These are phyloP conservation scores for Carex arenaria DNA, from an alignment of 202 grass and related monocot genomes.

Conservation along the genomic window DNA sequence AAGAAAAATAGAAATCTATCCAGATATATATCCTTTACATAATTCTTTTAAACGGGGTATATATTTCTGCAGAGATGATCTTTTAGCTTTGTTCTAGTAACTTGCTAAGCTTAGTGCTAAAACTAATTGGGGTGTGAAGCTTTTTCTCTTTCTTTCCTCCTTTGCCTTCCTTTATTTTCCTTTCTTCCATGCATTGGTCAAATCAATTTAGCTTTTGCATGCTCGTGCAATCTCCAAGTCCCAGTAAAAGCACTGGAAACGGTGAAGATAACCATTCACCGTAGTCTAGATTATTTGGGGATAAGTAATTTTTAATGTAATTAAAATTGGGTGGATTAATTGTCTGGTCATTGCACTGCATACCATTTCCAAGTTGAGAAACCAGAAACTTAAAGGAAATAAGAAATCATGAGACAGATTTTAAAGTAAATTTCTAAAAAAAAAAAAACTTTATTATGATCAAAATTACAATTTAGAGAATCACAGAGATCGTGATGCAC, in stretches of 20 bases:
- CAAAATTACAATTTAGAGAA: conserved; percentile 22
- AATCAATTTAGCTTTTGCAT: conserved; percentile 27
- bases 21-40: not conserved
- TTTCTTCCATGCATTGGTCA: conserved; percentile 23
- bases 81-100: not conserved
- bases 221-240: conserved; percentile 23
- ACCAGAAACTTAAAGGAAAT: not conserved
- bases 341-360: not conserved
- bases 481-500: conserved; percentile 19
- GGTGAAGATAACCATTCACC: not conserved
- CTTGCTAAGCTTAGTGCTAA: not conserved
- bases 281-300: not conserved
- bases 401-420: not conserved
- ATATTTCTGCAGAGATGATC: not conserved
- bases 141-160: conserved; percentile 5
- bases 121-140: not conserved
- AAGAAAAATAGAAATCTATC: not conserved
- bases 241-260: conserved; percentile 22
- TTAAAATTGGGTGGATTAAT: not conserved
- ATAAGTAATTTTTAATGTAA: not conserved
- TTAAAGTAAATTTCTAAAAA: not conserved
- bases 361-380: not conserved
- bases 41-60: not conserved
- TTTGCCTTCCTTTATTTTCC: conserved; percentile 22
- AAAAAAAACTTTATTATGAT: not conserved